Conservation (phyloP, 164 flowering plant genomes). For the Chimonanthus salicifolius region DNA sequence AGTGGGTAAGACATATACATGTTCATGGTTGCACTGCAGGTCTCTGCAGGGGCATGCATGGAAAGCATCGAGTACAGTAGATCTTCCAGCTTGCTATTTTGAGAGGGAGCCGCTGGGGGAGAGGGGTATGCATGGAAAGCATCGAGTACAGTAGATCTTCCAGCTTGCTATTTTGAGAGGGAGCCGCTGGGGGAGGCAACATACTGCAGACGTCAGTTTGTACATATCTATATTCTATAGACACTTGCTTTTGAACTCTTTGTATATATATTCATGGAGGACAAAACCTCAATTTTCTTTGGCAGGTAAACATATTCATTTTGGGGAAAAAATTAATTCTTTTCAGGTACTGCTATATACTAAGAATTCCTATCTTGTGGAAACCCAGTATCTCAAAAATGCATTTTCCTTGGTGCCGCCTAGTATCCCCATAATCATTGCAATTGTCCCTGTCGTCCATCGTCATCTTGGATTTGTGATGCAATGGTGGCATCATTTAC, state of each 20-base stretch:
- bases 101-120: neutral
- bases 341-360: no score
- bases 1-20: neutral
- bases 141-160: neutral
- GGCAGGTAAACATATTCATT: neutral
- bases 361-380: no score
- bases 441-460: no score
- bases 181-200: neutral
- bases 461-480: no score
- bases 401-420: no score
- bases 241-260: neutral
- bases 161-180: constrained; percentile 1
- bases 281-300: neutral
- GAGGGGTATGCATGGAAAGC: no score
- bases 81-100: neutral
- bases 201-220: neutral
- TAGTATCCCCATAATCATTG: no score
- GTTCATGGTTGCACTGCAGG: neutral
- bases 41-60: neutral
- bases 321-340: neutral
- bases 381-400: no score
- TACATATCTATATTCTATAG: neutral
- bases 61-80: neutral
- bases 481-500: no score
- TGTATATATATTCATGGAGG: constrained; percentile 1